Conservation (phyloP, 371 early-diverging fungal species). For the Mucor saturninus region DNA sequence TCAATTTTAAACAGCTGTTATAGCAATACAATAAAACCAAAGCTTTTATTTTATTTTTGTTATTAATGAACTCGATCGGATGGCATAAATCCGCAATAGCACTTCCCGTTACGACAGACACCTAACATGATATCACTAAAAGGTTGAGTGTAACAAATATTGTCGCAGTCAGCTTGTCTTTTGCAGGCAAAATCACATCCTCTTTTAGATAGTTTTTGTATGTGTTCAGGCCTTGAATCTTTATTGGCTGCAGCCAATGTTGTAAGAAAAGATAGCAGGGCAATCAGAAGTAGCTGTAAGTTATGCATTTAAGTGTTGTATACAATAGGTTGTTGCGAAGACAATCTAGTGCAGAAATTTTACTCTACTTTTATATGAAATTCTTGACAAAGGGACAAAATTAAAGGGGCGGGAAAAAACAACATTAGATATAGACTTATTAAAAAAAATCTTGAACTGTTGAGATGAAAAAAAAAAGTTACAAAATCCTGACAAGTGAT, state of each 20-base stretch:
- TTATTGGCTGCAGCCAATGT: neutral
- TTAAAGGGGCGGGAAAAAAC: no score
- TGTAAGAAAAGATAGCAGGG: neutral
- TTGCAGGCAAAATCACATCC: slow-evolving; percentile 15
- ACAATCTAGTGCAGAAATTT: no score
- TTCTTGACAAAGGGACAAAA: neutral
- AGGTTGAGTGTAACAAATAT: neutral
- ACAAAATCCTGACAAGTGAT: no score
- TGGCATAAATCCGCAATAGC: slow-evolving; percentile 22
- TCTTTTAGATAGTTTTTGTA: slow-evolving; percentile 18
- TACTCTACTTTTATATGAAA: neutral
- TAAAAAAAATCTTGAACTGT: no score
- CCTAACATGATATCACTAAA: slow-evolving; percentile 7
- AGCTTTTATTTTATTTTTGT: no score
- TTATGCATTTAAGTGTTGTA: no score
- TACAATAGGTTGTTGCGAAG: no score
- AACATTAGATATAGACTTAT: no score
- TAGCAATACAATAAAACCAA: no score
- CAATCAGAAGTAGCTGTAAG: neutral
- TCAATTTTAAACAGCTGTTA: no score
- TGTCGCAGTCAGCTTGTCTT: slow-evolving; percentile 14
- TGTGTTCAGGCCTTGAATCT: neutral
- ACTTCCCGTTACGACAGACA: slow-evolving; percentile 17
- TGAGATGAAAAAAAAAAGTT: no score
- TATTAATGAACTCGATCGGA: neutral